These are phyloP conservation scores for Geranium incanum DNA, from an alignment of 441 rosid genomes.

Conservation along the genomic window DNA sequence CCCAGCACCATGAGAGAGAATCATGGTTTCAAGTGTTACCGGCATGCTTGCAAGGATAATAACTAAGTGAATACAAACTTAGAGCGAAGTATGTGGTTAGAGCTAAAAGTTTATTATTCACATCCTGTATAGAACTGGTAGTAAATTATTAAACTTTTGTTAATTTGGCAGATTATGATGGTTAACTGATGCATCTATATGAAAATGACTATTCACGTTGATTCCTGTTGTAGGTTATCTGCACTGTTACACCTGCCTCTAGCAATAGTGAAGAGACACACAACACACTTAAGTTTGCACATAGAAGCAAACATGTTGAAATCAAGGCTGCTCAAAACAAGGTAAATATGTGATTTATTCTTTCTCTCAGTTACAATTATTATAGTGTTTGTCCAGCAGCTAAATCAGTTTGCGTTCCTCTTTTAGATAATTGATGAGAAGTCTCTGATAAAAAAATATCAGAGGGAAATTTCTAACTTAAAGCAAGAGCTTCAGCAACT, in stretches of 20 bases:
- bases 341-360: slow-evolving; percentile 35
- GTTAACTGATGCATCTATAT: slow-evolving; percentile 12
- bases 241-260: slow-evolving; percentile 98
- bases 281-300: slow-evolving; percentile 94
- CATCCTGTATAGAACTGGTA: background rate
- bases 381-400: slow-evolving; percentile 15
- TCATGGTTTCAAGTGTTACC: too few relatives aligned
- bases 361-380: slow-evolving; percentile 13
- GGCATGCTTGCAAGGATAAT: too few relatives aligned
- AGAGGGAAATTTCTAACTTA: slow-evolving; percentile 81
- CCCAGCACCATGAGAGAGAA: too few relatives aligned
- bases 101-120: background rate
- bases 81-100: background rate
- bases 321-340: slow-evolving; percentile 93
- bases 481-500: slow-evolving; percentile 84
- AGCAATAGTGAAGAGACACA: slow-evolving; percentile 98
- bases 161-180: background rate
- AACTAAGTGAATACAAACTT: too few relatives aligned
- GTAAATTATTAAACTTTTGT: background rate
- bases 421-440: slow-evolving; percentile 92
- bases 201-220: slow-evolving; percentile 11
- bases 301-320: slow-evolving; percentile 94
- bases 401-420: slow-evolving; percentile 12
- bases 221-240: slow-evolving; percentile 65
- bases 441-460: slow-evolving; percentile 93